These are phyloP conservation scores for Alternaria tenuissima DNA, from an alignment of 2,329 filamentous ascomycete genomes.

Conservation along the genomic window DNA sequence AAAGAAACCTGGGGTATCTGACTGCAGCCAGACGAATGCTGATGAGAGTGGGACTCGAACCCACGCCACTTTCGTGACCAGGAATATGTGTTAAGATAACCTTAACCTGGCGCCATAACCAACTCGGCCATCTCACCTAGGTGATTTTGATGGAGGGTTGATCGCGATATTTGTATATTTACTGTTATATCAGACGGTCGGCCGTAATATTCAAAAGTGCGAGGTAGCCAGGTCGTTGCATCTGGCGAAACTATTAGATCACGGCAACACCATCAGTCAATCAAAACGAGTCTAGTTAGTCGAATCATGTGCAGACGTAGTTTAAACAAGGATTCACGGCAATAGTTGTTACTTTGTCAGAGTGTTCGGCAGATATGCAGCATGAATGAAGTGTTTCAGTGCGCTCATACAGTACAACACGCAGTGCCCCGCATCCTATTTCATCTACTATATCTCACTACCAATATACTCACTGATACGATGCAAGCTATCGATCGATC, in stretches of 20 bases:
- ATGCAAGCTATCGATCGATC: background rate
- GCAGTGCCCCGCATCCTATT: too few species aligned
- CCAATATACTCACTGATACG: background rate
- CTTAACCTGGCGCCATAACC: slow-evolving; percentile 51
- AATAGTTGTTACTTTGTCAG: background rate
- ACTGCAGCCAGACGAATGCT: slow-evolving; percentile 37
- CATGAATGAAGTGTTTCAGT: too few species aligned
- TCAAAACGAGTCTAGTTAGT: background rate
- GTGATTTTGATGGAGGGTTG: background rate
- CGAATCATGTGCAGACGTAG: too few species aligned
- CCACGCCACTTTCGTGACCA: slow-evolving; percentile 51
- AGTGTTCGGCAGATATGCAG: too few species aligned
- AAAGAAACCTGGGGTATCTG: slow-evolving; percentile 35
- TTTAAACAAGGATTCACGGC: background rate
- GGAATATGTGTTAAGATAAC: slow-evolving; percentile 45
- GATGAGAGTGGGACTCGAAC: slow-evolving; percentile 49
- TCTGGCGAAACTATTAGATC: background rate
- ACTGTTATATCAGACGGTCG: accelerated
- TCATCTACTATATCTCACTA: too few species aligned
- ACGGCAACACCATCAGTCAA: background rate
- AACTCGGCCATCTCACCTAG: slow-evolving; percentile 23
- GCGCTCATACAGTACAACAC: too few species aligned
- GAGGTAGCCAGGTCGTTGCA: too few species aligned
- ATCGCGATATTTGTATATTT: accelerated
- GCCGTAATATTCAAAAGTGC: too few species aligned